Percentiles rank a stretch among this genome's conserved stretches.
Conservation (phyloP, 129 eudicot genomes). For the Helianthus tuberosus region DNA sequence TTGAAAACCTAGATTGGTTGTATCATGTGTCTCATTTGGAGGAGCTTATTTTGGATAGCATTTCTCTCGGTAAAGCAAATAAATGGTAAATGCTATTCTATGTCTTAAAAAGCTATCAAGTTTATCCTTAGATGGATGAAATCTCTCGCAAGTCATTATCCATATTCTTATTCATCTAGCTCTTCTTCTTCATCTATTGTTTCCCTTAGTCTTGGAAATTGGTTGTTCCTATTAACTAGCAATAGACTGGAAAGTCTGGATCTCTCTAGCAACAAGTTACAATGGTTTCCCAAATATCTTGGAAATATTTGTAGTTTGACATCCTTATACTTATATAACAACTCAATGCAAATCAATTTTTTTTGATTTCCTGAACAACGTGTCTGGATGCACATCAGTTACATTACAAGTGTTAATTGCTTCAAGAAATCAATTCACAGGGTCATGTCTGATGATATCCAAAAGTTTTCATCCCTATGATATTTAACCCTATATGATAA, state of each 20-base stretch:
- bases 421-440: conserved; percentile 6
- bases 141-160: neutral
- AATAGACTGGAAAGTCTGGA: neutral
- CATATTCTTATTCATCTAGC: neutral
- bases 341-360: neutral
- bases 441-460: neutral
- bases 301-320: conserved; percentile 5
- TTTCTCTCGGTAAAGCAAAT: conserved; percentile 10
- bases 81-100: neutral
- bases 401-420: neutral
- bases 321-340: too few species aligned
- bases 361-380: neutral
- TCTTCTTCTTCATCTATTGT: neutral
- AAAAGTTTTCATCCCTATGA: neutral
- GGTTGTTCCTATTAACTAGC: conserved; percentile 3
- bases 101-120: too few species aligned
- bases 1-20: too few species aligned
- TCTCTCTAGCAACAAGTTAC: neutral
- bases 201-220: neutral
- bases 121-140: too few species aligned
- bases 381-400: neutral
- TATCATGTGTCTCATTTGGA: too few species aligned
- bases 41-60: neutral
- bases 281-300: conserved; percentile 1
- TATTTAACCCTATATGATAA: neutral